These are phyloP conservation scores for Rhazya stricta DNA, from an alignment of 257 asterid genomes.

Conservation along the genomic window DNA sequence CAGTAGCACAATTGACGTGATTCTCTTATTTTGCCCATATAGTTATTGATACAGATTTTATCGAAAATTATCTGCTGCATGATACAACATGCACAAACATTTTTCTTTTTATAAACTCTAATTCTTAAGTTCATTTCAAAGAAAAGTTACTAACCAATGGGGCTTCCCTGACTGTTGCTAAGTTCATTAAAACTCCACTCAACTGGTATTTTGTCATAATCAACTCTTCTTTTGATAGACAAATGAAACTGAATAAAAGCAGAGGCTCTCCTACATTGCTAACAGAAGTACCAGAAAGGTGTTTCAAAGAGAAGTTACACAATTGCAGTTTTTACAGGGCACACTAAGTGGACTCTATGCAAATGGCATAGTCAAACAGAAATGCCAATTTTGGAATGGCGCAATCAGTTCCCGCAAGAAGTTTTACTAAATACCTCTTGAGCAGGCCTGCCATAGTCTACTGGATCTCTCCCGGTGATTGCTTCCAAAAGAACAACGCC, in stretches of 20 bases:
- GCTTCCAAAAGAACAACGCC: slow-evolving; percentile 88
- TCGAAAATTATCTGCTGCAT: background rate
- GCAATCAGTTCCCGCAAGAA: background rate
- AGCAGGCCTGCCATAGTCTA: slow-evolving; percentile 90
- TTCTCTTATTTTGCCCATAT: background rate
- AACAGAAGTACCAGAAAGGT: background rate
- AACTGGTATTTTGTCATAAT: background rate
- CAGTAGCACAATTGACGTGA: background rate
- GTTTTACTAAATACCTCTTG: slow-evolving; percentile 54
- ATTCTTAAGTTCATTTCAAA: background rate
- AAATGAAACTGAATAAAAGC: background rate
- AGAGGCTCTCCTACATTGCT: too few species aligned
- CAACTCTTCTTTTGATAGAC: background rate
- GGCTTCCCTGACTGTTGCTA: background rate
- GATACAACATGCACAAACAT: background rate
- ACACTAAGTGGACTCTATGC: background rate
- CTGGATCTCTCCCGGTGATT: slow-evolving; percentile 95
- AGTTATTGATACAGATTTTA: background rate
- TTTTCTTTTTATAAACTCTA: background rate
- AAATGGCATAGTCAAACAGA: background rate
- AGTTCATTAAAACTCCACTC: background rate
- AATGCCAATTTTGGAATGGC: background rate
- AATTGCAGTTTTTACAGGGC: background rate
- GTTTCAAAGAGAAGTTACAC: background rate
- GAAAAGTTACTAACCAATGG: background rate